Conservation (phyloP, 1,284 basidiomycete species). For the Erythrobasidium hasegawianum region DNA sequence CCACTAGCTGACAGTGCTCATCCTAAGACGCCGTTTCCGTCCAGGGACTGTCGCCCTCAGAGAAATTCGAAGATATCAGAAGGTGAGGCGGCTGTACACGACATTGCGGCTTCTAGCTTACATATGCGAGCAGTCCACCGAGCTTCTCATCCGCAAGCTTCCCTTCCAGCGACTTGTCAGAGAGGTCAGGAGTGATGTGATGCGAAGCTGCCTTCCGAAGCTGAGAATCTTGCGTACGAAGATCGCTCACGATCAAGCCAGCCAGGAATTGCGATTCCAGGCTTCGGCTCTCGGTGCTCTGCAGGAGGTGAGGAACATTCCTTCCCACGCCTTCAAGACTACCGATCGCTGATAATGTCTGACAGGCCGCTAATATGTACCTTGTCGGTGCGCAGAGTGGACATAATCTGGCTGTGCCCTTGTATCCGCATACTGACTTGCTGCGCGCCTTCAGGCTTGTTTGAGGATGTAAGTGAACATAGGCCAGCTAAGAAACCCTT, state of each 20-base stretch:
- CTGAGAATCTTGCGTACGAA: too few species aligned
- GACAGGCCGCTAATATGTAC: conserved; percentile 11
- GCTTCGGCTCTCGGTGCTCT: conserved; percentile 19
- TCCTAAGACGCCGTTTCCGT: conserved; percentile 37
- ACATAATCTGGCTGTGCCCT: too few species aligned
- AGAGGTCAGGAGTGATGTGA: too few species aligned
- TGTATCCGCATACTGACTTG: too few species aligned
- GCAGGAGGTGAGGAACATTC: conserved; percentile 27
- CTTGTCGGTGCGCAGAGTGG: conserved; percentile 5
- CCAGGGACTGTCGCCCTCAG: conserved; percentile 46
- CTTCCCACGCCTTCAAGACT: too few species aligned
- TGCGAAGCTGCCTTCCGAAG: too few species aligned
- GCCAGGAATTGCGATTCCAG: too few species aligned
- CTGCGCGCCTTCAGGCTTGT: conserved; percentile 6
- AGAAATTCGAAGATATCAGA: conserved; percentile 40
- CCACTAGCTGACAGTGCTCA: too few species aligned
- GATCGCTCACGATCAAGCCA: too few species aligned
- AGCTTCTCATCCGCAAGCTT: conserved; percentile 83
- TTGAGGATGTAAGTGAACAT: conserved; percentile 31
- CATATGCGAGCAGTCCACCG: conserved; percentile 72
- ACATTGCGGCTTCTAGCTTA: too few species aligned
- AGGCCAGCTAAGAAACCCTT: too few species aligned
- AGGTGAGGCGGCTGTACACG: not conserved
- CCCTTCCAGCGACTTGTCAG: conserved; percentile 46
- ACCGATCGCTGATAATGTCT: not conserved